A percentile compares a stretch with the other conserved stretches of the same genome.
phyloP scores from a whole-genome alignment of 2,329 filamentous ascomycete genomes.

The Ophiocordyceps camponoti-floridani region DNA sequence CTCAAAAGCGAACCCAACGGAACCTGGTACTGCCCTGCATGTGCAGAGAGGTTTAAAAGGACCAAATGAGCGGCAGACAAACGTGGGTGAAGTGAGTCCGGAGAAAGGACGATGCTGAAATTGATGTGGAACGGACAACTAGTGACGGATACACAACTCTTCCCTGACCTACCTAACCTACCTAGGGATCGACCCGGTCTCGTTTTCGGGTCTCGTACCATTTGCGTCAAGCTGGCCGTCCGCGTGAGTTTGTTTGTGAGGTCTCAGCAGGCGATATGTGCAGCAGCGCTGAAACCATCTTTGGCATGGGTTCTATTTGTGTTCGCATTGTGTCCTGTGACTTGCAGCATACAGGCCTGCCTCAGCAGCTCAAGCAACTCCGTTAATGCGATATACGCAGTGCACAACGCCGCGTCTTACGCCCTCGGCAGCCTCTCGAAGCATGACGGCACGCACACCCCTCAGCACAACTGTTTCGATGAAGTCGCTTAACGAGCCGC shows the following conservation, averaged over 20 bases:
- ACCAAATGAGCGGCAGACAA: slow-evolving; percentile 7
- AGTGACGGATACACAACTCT: no score
- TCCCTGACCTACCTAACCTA: no score
- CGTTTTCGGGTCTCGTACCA: no score
- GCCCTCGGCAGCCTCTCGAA: slow-evolving; percentile 42
- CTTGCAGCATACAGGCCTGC: background rate
- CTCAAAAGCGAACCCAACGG: slow-evolving; percentile 50
- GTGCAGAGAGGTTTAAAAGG: slow-evolving; percentile 31
- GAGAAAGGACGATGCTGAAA: background rate
- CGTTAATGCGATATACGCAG: slow-evolving; percentile 18
- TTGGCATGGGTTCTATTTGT: background rate
- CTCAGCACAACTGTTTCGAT: slow-evolving; percentile 29
- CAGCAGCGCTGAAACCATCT: no score
- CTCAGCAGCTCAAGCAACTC: no score
- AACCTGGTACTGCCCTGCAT: slow-evolving; percentile 49
- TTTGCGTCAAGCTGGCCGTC: no score
- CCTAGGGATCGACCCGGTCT: no score
- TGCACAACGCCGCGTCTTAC: slow-evolving; percentile 43
- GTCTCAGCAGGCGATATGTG: no score
- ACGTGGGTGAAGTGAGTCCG: background rate
- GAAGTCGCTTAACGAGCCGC: slow-evolving; percentile 66
- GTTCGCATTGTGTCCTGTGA: background rate
- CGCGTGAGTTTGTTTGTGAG: no score
- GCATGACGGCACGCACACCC: slow-evolving; percentile 27
- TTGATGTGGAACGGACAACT: background rate